Evolutionary conservation across 139 green algal genomes (phyloP), one percentile per base, ranked within the genome.

Genomic region (Parachlorella kessleri): DNA sequence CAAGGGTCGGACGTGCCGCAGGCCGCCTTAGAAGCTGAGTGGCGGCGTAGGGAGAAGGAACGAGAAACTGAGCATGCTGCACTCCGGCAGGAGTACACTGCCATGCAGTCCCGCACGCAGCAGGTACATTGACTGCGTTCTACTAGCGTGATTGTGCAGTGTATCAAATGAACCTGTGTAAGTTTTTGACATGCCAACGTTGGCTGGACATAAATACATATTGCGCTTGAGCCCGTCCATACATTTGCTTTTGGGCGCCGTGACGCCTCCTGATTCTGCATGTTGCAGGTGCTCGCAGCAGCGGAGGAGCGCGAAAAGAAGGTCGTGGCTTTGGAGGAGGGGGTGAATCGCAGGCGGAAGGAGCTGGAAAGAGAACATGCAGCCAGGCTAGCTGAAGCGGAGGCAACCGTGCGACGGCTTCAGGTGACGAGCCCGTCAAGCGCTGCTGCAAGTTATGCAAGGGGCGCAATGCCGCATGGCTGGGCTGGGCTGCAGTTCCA

Each of bases 281-380:
- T n/a, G n/a, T n/a, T n/a, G 63, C 79, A 86, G 66, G 66, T 79
- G 39, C 69, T 88, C 72, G 66, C 32, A 1, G 66, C 75, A 41
- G 75, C 81, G 4, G 87, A 91, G 74, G 77, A 84, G 48, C 80
- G 87, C 9, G 87, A 91, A 70, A 41, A 65, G 66, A 68, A 72
- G 55, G 42, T 91, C 55, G 63, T 88, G 39, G 76, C 37, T 1
- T 71, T 79, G 59, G 87, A 91, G 78, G 87, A 89, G 70, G 74
- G 55, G 33, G 40, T 82, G n/a, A 66, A 71, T 0, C 59, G 79
- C 8, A 72, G 81, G 59, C 80, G 84, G 66, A 59, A 81, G 23
- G 81, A 86, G 39, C 35, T 86, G 30, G 79, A 88, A 65, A 42
- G 81, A 39, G 87, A 89, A 54, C 70, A 78, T 33, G 78, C 78